Base-by-base conservation (phyloP, 306 rosid genomes). In the Elaeagnus macrophylla region DNA sequence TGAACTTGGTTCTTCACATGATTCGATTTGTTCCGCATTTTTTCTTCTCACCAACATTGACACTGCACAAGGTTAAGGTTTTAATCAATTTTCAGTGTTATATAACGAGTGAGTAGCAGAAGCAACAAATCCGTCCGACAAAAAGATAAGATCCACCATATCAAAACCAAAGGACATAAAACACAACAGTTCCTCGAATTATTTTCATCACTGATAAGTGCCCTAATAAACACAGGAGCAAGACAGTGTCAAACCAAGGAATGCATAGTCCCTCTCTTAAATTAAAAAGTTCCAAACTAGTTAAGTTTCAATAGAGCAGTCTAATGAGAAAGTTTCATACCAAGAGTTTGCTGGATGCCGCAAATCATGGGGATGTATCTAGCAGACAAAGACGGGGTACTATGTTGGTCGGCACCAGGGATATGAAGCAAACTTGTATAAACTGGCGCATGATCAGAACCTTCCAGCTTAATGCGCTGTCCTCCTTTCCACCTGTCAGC, bases 401-500 rank as follows among this genome's bases (percentile, higher is more conserved):
- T 86, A 66, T 91, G 97, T 56, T 64, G 75, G 58, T 76, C 57
- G 57, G 69, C 70, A 32, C 71, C 76, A 19, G 89, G 94, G 54
- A 87, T 71, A 76, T 80, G 95, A 52, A 62, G 51, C 18, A 91
- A 79, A 55, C 70, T 72, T 51, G 76, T 38, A 69, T 50, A 80
- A 76, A 91, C 93, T 5, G 97, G 96, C 66, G 97, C 97, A 75
- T 91, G 97, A 73, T 91, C 96, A 38, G 97, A 91, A 54, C 96
- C 96, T 82, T 91, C 95, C 42, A 88, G 78, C 66, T 84, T 91
- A 62, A 71, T 19, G 61, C 77, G 78, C 53, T 60, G 84, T 46
- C 87, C 89, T 70, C 70, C 96, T 69, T 91, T 91, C 96, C 96
- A 84, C 67, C 89, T 75, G 69, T 37, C 67, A 38, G 59, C 48